A percentile compares a stretch with the other conserved stretches of the same genome.
These are phyloP conservation scores for Piromyces finnis DNA, from an alignment of 192 early-diverging fungal species.

Conservation along the genomic window DNA sequence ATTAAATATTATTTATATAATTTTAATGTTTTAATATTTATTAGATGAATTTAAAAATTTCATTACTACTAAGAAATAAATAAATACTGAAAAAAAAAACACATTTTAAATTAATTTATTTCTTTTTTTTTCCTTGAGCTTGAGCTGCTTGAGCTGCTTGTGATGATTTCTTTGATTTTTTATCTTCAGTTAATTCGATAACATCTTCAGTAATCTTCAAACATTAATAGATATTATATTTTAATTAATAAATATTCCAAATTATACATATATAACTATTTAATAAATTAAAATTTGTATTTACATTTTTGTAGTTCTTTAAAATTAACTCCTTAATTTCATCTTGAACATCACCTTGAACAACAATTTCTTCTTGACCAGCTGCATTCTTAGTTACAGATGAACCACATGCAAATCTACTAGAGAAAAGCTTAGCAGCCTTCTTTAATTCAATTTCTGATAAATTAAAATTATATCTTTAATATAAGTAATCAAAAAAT, in stretches of 20 bases:
- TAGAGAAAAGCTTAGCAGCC: conserved; percentile 89
- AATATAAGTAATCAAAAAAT: no score
- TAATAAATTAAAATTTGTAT: no score
- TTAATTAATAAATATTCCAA: no score
- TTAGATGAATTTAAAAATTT: no score
- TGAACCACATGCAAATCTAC: conserved; percentile 88
- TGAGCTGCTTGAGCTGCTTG: not conserved
- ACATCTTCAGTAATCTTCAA: conserved; percentile 57
- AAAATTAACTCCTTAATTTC: conserved; percentile 73
- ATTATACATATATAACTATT: no score
- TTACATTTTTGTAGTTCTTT: conserved; percentile 4
- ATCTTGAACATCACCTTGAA: conserved; percentile 87
- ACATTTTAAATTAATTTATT: not conserved
- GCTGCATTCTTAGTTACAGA: conserved; percentile 82
- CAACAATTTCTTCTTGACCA: conserved; percentile 86
- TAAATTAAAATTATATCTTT: no score
- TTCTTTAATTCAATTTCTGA: conserved; percentile 93
- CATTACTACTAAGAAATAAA: no score
- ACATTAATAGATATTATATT: no score
- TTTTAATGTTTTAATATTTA: no score
- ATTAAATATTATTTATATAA: no score
- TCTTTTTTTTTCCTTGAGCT: not conserved
- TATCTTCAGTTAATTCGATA: conserved; percentile 54
- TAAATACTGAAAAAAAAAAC: no score
- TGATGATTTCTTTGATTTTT: conserved; percentile 17